Conservation (phyloP, 2,329 filamentous ascomycete genomes). For the Stylonectria norvegica region DNA sequence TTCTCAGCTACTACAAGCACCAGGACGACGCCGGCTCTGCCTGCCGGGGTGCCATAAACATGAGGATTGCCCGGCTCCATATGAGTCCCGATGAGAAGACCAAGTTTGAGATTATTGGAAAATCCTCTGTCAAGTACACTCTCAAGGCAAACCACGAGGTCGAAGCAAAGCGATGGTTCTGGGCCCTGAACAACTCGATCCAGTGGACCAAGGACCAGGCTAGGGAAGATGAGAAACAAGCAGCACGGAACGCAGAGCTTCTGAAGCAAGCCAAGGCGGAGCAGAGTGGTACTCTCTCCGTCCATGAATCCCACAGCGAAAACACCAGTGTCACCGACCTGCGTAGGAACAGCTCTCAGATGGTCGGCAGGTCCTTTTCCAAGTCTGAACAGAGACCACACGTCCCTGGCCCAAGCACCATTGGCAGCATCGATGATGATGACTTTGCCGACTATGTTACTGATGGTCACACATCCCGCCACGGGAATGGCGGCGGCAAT, state of each 20-base stretch:
- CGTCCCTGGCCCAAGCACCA: constrained; percentile 40
- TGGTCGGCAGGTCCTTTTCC: constrained; percentile 31
- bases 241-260: constrained; percentile 69
- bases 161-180: constrained; percentile 98
- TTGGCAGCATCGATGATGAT: constrained; percentile 49
- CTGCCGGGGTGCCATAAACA: constrained; percentile 96
- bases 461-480: constrained; percentile 41
- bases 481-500: constrained; percentile 33
- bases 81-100: constrained; percentile 98
- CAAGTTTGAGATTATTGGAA: constrained; percentile 95
- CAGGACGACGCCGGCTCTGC: constrained; percentile 96
- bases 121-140: constrained; percentile 97
- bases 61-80: constrained; percentile 89
- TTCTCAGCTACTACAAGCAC: constrained; percentile 98
- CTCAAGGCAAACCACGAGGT: constrained; percentile 97
- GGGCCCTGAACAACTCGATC: constrained; percentile 97
- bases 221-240: constrained; percentile 79
- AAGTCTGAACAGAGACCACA: constrained; percentile 35
- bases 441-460: constrained; percentile 48
- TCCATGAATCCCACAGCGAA: constrained; percentile 48
- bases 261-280: constrained; percentile 78
- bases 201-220: constrained; percentile 98
- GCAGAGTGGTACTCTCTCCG: constrained; percentile 52
- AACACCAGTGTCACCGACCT: constrained; percentile 49
- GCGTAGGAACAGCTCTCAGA: constrained; percentile 43